These are phyloP conservation scores for Calonectria multiphialidica DNA, from an alignment of 2,329 filamentous ascomycete species.

Conservation along the genomic window DNA sequence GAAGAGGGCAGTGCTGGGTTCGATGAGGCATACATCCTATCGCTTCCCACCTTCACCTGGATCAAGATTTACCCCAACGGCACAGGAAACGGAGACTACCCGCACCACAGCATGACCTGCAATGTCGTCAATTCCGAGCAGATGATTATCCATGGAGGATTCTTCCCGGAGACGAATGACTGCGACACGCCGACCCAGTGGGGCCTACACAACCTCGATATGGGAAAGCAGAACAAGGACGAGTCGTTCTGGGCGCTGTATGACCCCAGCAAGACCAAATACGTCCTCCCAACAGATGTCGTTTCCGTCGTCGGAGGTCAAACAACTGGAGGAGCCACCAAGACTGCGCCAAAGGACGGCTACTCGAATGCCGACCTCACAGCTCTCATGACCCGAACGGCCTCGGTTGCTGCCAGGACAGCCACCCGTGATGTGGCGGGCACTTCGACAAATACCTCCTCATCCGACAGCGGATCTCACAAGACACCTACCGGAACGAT, in stretches of 20 bases:
- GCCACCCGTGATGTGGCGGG: constrained; percentile 60
- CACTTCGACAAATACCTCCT: background rate
- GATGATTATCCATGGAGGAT: constrained; percentile 74
- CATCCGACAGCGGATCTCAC: background rate
- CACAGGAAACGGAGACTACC: constrained; percentile 53
- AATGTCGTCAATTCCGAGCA: constrained; percentile 67
- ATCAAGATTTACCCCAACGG: constrained; percentile 64
- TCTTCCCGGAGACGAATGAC: constrained; percentile 60
- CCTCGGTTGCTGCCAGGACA: constrained; percentile 58
- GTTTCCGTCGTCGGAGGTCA: constrained; percentile 63
- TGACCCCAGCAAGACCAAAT: constrained; percentile 60
- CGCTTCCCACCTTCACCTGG: constrained; percentile 73
- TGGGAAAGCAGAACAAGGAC: constrained; percentile 62
- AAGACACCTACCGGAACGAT: constrained; percentile 54
- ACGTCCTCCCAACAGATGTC: constrained; percentile 64
- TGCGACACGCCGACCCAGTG: constrained; percentile 66
- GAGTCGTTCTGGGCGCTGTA: constrained; percentile 64
- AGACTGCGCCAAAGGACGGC: constrained; percentile 58
- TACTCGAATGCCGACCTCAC: constrained; percentile 65
- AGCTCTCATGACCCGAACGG: constrained; percentile 61
- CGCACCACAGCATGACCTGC: constrained; percentile 68
- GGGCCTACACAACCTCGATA: constrained; percentile 69
- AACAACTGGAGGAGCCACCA: constrained; percentile 65
- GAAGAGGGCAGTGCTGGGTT: constrained; percentile 60
- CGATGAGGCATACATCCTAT: constrained; percentile 72